A percentile compares a stretch with the other conserved stretches of the same genome.
phyloP scores from a whole-genome alignment of 768 basidiomycete genomes.

The Amanita polypyramis region DNA sequence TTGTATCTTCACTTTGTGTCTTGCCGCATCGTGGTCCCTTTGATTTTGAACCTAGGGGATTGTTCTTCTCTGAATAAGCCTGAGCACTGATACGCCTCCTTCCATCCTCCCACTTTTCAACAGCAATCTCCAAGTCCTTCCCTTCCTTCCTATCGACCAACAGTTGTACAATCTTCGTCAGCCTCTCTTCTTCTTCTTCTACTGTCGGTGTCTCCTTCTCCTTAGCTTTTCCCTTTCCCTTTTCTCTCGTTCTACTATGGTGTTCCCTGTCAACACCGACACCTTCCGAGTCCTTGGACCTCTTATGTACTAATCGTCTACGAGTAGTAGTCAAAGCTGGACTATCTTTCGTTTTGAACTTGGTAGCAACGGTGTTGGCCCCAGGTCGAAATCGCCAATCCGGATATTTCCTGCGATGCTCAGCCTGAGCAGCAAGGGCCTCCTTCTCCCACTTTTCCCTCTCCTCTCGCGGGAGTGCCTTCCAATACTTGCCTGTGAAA shows the following conservation, averaged over 20 bases:
- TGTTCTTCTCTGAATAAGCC: not conserved
- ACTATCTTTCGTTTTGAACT: slow-evolving; percentile 22
- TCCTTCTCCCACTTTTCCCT: slow-evolving; percentile 70
- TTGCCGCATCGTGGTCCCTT: not conserved
- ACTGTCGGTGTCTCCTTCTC: slow-evolving; percentile 12
- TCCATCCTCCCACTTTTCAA: slow-evolving; percentile 49
- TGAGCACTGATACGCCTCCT: slow-evolving; percentile 1
- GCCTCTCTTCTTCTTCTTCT: slow-evolving; percentile 37
- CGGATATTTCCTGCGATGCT: slow-evolving; percentile 65
- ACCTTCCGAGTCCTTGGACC: not conserved
- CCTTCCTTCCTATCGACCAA: slow-evolving; percentile 62
- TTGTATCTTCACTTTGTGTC: not conserved
- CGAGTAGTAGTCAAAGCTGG: slow-evolving; percentile 14
- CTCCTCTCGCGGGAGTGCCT: slow-evolving; percentile 54
- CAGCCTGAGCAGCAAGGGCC: slow-evolving; percentile 58
- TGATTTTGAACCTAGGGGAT: not conserved
- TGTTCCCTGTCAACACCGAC: slow-evolving; percentile 10
- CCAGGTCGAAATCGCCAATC: slow-evolving; percentile 77
- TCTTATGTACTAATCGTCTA: slow-evolving; percentile 3
- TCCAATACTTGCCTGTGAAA: slow-evolving; percentile 59
- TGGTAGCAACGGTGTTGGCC: slow-evolving; percentile 30
- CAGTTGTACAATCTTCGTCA: slow-evolving; percentile 58
- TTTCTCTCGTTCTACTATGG: slow-evolving; percentile 13
- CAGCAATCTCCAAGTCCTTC: slow-evolving; percentile 45
- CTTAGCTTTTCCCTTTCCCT: slow-evolving; percentile 11